Conservation (phyloP, 345 rosid species). For the sweet orange (Citrus sinensis) region DVS_A1.0 CM039166.1:19099001-19099500, state of each 20-base stretch:
- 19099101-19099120: neutral
- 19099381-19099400: neutral
- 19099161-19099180: neutral
- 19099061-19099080: neutral
- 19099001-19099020: neutral
- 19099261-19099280: neutral
- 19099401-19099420: neutral
- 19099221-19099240: neutral
- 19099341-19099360: neutral
- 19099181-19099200: neutral
- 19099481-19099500: neutral
- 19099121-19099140: neutral
- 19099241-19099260: neutral
- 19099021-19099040: neutral
- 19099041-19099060: neutral
- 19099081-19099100: neutral
- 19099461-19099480: neutral
- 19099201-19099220: neutral
- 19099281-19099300: neutral
- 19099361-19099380: neutral
- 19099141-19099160: neutral
- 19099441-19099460: neutral
- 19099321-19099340: too few species aligned
- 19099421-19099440: neutral
- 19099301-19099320: neutral